Conservation (phyloP, 2,329 filamentous ascomycete species). For the Fusarium sp. region DNA sequence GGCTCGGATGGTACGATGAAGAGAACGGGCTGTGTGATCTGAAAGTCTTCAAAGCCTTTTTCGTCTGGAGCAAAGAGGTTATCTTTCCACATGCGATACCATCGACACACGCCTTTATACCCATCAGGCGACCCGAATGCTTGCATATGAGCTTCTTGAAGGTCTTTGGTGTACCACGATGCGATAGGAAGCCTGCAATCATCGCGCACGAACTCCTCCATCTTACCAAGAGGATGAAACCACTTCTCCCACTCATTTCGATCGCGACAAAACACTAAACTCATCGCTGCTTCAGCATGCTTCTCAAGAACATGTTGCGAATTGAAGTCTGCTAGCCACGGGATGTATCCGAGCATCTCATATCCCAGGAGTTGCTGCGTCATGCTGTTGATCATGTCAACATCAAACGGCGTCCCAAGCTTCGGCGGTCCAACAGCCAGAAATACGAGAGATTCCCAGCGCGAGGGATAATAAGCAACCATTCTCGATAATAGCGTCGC, state of each 20-base stretch:
- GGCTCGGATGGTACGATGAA: constrained; percentile 42
- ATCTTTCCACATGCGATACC: constrained; percentile 51
- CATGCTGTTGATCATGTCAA: constrained; percentile 50
- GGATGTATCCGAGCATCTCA: constrained; percentile 51
- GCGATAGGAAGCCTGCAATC: constrained; percentile 40
- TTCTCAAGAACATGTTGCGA: constrained; percentile 42
- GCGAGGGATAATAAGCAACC: constrained; percentile 44
- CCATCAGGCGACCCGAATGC: constrained; percentile 42
- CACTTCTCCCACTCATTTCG: constrained; percentile 41
- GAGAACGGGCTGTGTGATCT: constrained; percentile 38
- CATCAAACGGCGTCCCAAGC: constrained; percentile 47
- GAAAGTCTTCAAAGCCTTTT: constrained; percentile 29
- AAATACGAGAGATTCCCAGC: constrained; percentile 44
- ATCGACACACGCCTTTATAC: constrained; percentile 48
- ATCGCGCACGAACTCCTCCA: constrained; percentile 46
- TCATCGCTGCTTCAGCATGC: constrained; percentile 47
- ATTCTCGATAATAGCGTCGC: constrained; percentile 50
- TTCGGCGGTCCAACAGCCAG: constrained; percentile 49
- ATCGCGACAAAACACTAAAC: constrained; percentile 47
- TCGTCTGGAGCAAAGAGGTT: constrained; percentile 48
- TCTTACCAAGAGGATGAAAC: constrained; percentile 47
- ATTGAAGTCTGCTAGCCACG: constrained; percentile 40
- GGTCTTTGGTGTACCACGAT: constrained; percentile 43
- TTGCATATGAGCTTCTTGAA: constrained; percentile 43
- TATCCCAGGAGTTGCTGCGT: constrained; percentile 48